phyloP scores from a whole-genome alignment of 768 basidiomycete genomes.

The Glaciozyma martinii region DNA sequence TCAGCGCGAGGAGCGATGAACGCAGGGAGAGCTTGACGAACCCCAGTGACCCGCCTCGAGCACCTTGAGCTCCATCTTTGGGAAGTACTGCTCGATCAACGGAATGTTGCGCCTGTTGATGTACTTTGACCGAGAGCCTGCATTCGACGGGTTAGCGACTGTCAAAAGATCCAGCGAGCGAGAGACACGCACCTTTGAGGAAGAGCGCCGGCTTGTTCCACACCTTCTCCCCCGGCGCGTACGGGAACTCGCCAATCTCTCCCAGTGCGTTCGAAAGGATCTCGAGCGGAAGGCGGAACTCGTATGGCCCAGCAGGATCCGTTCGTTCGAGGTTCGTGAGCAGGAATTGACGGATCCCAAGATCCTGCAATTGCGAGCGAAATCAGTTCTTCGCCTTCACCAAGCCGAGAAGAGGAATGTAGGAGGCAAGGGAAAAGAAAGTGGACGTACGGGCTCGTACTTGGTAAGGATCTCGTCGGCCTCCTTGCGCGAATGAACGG shows the following conservation, averaged over 20 bases:
- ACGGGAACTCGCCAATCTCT: slow-evolving; percentile 72
- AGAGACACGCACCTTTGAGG: slow-evolving; percentile 16
- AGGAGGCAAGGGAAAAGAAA: not conserved
- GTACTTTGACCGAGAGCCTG: slow-evolving; percentile 46
- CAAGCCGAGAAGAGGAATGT: not conserved
- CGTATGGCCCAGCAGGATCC: slow-evolving; percentile 41
- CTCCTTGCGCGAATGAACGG: slow-evolving; percentile 55
- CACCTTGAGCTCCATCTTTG: slow-evolving; percentile 52
- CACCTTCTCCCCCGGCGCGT: slow-evolving; percentile 41
- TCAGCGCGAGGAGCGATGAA: not conserved
- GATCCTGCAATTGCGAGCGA: slow-evolving; percentile 49
- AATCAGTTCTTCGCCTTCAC: not conserved
- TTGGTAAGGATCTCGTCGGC: slow-evolving; percentile 58
- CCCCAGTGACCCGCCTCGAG: slow-evolving; percentile 84
- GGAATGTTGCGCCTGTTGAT: slow-evolving; percentile 64
- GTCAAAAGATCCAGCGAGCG: not conserved
- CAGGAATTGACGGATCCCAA: slow-evolving; percentile 67
- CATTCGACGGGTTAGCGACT: not conserved
- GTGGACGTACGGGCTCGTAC: slow-evolving; percentile 53
- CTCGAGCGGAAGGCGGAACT: slow-evolving; percentile 65
- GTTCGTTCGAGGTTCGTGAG: slow-evolving; percentile 61
- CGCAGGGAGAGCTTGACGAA: slow-evolving; percentile 39
- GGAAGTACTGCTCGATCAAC: slow-evolving; percentile 61
- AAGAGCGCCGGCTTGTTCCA: slow-evolving; percentile 7
- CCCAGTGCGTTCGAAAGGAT: slow-evolving; percentile 55